Conservation (phyloP, 2,329 filamentous ascomycete genomes). For the Colletotrichum limetticola region DNA sequence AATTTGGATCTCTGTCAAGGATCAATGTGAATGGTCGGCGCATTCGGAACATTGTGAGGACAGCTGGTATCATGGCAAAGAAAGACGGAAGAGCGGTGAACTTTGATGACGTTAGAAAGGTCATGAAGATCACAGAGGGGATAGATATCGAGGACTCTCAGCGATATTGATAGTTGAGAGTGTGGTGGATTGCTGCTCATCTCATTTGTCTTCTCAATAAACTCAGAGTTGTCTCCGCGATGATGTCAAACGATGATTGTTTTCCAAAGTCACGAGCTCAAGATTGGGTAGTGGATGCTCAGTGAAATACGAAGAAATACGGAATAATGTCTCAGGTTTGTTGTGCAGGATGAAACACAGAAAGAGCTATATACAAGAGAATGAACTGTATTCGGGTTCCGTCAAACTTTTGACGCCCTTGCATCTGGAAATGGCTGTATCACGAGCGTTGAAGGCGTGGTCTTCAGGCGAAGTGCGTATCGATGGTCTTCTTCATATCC, state of each 20-base stretch:
- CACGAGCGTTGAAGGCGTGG: neutral
- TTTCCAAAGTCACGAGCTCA: no score
- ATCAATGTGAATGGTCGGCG: conserved; percentile 37
- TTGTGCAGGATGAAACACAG: neutral
- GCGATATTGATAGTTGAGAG: neutral
- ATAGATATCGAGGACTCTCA: conserved; percentile 9
- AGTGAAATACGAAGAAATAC: no score
- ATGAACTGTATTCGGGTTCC: neutral
- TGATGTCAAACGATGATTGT: no score
- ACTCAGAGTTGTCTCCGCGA: neutral
- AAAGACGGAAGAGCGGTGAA: conserved; percentile 22
- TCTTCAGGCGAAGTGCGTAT: neutral
- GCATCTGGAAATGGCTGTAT: neutral
- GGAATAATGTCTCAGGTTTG: neutral
- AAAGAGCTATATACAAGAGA: neutral
- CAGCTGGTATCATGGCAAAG: conserved; percentile 39
- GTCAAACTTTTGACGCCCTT: neutral
- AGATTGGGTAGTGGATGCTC: no score
- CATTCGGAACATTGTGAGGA: conserved; percentile 41
- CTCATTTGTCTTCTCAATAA: neutral
- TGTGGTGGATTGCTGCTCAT: neutral
- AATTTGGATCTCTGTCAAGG: conserved; percentile 33
- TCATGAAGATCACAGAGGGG: conserved; percentile 40
- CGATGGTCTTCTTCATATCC: neutral
- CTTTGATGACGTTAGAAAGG: conserved; percentile 38